Conservation (phyloP, 805 yeast species). For the Starmerella sp. region DNA sequence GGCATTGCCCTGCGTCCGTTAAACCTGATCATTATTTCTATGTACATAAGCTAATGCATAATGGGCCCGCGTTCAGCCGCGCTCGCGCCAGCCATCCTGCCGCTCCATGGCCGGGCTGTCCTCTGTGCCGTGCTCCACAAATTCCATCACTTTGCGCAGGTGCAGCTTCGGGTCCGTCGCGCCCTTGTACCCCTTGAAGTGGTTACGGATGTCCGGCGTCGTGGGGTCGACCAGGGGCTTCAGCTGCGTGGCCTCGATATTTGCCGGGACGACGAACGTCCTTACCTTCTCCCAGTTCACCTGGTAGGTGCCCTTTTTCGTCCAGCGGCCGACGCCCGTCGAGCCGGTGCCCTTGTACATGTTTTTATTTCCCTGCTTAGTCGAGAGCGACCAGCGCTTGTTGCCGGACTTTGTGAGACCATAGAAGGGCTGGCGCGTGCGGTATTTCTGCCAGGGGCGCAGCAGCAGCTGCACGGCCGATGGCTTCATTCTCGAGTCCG, state of each 20-base stretch:
- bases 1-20: neutral
- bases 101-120: slow-evolving; percentile 25
- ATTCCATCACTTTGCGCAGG: slow-evolving; percentile 61
- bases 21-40: neutral
- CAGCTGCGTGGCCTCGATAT: slow-evolving; percentile 32
- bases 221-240: slow-evolving; percentile 71
- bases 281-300: slow-evolving; percentile 79
- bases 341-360: slow-evolving; percentile 95
- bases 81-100: slow-evolving; percentile 23
- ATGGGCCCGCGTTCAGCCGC: slow-evolving; percentile 14
- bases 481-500: slow-evolving; percentile 27
- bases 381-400: slow-evolving; percentile 66
- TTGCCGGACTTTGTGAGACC: slow-evolving; percentile 70
- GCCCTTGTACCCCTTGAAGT: slow-evolving; percentile 58
- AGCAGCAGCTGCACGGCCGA: slow-evolving; percentile 38
- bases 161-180: slow-evolving; percentile 64
- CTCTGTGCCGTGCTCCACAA: slow-evolving; percentile 53
- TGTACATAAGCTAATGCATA: neutral
- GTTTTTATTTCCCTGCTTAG: slow-evolving; percentile 90
- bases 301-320: slow-evolving; percentile 60
- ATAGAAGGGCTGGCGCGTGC: slow-evolving; percentile 75
- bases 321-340: slow-evolving; percentile 77
- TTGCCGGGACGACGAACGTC: slow-evolving; percentile 74
- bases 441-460: slow-evolving; percentile 81
- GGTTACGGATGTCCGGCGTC: slow-evolving; percentile 57